Conservation (phyloP, 2,329 filamentous ascomycete genomes). For the Coleophoma cylindrospora region DNA sequence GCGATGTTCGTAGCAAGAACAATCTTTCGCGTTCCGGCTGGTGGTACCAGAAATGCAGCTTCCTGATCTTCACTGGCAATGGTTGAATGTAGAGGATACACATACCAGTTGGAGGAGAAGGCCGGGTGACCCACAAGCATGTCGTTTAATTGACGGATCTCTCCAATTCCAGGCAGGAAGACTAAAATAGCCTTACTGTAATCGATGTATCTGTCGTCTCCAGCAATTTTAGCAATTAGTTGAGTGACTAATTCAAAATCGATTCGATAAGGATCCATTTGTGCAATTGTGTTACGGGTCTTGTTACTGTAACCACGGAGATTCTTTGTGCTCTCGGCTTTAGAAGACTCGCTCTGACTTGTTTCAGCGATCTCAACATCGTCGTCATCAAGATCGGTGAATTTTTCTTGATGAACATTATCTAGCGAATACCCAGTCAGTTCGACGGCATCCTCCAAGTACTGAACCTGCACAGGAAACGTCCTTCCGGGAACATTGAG, state of each 20-base stretch:
- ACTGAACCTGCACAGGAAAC: constrained; percentile 84
- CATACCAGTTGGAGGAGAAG: constrained; percentile 73
- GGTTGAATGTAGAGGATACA: constrained; percentile 88
- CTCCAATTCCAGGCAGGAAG: constrained; percentile 90
- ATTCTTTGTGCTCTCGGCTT: constrained; percentile 54
- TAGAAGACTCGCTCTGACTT: constrained; percentile 37
- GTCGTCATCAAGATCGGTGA: constrained; percentile 56
- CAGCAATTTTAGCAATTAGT: constrained; percentile 72
- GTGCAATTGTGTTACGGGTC: constrained; percentile 69
- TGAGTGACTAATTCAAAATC: constrained; percentile 83
- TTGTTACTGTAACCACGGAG: constrained; percentile 69
- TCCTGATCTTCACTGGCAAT: constrained; percentile 97
- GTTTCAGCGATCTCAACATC: constrained; percentile 45
- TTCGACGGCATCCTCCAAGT: constrained; percentile 89
- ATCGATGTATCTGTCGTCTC: constrained; percentile 54
- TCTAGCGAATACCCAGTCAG: constrained; percentile 68
- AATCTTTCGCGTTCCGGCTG: constrained; percentile 79
- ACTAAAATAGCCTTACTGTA: constrained; percentile 93
- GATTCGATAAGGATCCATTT: constrained; percentile 86
- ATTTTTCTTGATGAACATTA: constrained; percentile 37
- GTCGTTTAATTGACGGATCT: constrained; percentile 86
- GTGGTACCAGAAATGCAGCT: constrained; percentile 82
- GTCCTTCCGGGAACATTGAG: constrained; percentile 89
- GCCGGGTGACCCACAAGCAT: constrained; percentile 71
- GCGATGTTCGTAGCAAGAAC: constrained; percentile 97